Conservation (phyloP, 805 yeast species). For the Saccharomyces jurei region DNA sequence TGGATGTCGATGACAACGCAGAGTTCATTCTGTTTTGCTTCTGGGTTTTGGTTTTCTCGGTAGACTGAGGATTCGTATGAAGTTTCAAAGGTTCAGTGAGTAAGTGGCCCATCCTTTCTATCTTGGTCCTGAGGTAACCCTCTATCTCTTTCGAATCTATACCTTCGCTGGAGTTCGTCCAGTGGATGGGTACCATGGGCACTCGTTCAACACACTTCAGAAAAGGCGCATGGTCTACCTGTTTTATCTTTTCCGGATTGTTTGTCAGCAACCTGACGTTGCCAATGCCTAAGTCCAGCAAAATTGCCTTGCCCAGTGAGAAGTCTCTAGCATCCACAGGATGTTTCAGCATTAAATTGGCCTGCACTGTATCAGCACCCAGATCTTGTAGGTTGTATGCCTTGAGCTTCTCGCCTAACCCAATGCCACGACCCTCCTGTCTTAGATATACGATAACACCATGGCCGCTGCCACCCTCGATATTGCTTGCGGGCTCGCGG, state of each 20-base stretch:
- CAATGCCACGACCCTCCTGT: constrained; percentile 98
- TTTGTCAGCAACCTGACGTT: constrained; percentile 78
- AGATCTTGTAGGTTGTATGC: constrained; percentile 95
- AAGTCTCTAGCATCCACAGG: constrained; percentile 98
- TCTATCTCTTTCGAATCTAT: constrained; percentile 81
- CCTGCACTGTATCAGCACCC: constrained; percentile 98
- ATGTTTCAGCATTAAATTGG: constrained; percentile 82
- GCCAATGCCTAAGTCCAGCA: constrained; percentile 68
- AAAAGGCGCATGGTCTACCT: constrained; percentile 79
- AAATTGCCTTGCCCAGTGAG: constrained; percentile 86
- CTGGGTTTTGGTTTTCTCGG: background rate
- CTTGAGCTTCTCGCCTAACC: constrained; percentile 93
- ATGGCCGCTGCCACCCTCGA: constrained; percentile 58
- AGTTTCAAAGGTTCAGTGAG: constrained; percentile 41
- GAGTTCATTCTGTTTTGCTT: background rate
- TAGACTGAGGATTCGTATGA: constrained; percentile 13
- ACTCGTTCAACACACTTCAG: constrained; percentile 79
- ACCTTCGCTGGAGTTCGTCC: constrained; percentile 59
- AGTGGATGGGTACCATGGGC: constrained; percentile 94
- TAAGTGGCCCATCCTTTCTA: constrained; percentile 95
- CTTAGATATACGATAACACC: constrained; percentile 94
- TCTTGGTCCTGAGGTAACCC: constrained; percentile 86
- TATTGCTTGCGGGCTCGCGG: constrained; percentile 20
- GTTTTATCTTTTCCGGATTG: constrained; percentile 91
- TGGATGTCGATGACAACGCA: constrained; percentile 1